phyloP scores from a whole-genome alignment of 2,329 filamentous ascomycete genomes.

The Fusarium napiforme region DNA sequence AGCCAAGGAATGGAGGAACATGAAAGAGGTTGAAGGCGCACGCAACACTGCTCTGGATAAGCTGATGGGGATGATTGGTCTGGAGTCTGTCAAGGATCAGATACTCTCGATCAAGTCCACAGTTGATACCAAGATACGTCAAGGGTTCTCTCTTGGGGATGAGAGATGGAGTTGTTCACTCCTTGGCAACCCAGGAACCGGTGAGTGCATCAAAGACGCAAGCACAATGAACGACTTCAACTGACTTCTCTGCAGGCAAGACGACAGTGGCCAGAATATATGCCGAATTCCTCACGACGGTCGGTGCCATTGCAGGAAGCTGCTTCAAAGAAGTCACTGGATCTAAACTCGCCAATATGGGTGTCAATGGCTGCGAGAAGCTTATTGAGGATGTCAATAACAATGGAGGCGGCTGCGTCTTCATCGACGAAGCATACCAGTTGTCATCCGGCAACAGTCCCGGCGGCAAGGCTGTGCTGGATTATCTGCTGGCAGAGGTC shows the following conservation, averaged over 20 bases:
- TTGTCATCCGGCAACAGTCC: slow-evolving; percentile 67
- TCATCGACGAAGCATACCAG: slow-evolving; percentile 85
- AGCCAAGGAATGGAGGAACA: slow-evolving; percentile 68
- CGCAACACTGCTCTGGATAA: slow-evolving; percentile 66
- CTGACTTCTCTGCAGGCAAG: no score
- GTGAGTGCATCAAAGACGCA: no score
- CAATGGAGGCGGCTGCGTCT: slow-evolving; percentile 73
- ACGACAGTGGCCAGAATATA: slow-evolving; percentile 81
- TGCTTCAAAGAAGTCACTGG: slow-evolving; percentile 75
- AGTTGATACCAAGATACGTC: slow-evolving; percentile 69
- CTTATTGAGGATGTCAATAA: slow-evolving; percentile 61
- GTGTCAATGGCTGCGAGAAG: slow-evolving; percentile 67
- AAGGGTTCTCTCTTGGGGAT: slow-evolving; percentile 62
- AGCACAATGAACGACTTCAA: no score
- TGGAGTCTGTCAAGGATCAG: slow-evolving; percentile 74
- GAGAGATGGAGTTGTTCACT: slow-evolving; percentile 73
- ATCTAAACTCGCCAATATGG: slow-evolving; percentile 70
- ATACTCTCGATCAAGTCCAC: slow-evolving; percentile 72
- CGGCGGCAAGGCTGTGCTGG: slow-evolving; percentile 71
- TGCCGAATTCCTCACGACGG: slow-evolving; percentile 69
- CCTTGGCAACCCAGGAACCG: slow-evolving; percentile 74
- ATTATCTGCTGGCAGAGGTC: slow-evolving; percentile 77
- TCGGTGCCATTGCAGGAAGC: slow-evolving; percentile 70
- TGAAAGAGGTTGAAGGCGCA: slow-evolving; percentile 65
- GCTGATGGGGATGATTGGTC: slow-evolving; percentile 76